These are phyloP conservation scores for Nemania serpens DNA, from an alignment of 2,329 filamentous ascomycete species.

Conservation along the genomic window DNA sequence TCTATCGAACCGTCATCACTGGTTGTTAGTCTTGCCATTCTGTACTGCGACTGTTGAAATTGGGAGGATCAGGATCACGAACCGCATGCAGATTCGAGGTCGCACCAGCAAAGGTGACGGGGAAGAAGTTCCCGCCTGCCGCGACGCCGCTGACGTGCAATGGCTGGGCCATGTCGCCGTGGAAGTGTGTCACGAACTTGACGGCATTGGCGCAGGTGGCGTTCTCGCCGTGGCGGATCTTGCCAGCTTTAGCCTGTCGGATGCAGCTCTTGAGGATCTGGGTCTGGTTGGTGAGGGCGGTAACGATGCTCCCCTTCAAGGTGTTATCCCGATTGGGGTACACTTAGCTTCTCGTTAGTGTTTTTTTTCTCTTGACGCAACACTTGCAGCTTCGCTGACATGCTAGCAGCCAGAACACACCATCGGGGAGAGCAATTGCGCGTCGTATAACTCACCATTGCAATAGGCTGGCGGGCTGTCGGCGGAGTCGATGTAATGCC, in stretches of 20 bases:
- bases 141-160: conserved; percentile 48
- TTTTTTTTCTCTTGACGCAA: background rate
- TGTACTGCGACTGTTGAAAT: background rate
- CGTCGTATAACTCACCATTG: conserved; percentile 27
- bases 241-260: conserved; percentile 24
- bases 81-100: conserved; percentile 54
- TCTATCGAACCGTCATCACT: conserved; percentile 5
- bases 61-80: background rate
- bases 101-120: conserved; percentile 49
- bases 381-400: too few relatives aligned
- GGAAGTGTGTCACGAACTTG: conserved; percentile 46
- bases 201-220: conserved; percentile 36
- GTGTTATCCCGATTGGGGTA: conserved; percentile 46
- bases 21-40: conserved; percentile 4
- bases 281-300: conserved; percentile 37
- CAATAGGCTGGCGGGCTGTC: conserved; percentile 46
- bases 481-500: conserved; percentile 50
- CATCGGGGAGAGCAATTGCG: background rate
- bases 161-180: conserved; percentile 52
- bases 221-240: conserved; percentile 26
- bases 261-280: conserved; percentile 31
- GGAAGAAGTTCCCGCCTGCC: conserved; percentile 54
- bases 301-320: conserved; percentile 38
- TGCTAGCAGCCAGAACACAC: background rate
- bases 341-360: conserved; percentile 29